Evolutionary conservation across 2,329 filamentous ascomycete species (phyloP), one percentile per base, ranked within the genome.

Genomic region (Talaromyces sp.): DNA sequence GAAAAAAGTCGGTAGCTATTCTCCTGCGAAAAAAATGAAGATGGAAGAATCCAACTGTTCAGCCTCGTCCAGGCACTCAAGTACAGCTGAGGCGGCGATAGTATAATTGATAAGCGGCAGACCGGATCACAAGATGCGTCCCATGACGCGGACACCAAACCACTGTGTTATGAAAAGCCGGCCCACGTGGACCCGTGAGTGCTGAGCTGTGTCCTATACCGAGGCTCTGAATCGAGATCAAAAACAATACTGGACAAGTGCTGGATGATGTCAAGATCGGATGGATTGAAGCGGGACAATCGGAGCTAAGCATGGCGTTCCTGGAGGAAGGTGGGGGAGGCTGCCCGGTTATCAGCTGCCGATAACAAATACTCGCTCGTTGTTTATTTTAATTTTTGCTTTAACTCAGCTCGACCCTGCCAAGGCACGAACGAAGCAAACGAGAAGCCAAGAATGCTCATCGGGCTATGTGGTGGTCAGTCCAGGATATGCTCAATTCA

Each of bases 401-500:
- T n/a, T n/a, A n/a, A n/a, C 10, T 46, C 41, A 46, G 41, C 19
- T 46, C 41, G 41, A 38, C 19, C 19, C 43, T 24, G 11, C 7
- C 43, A 46, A 24, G 19, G 17, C 43, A 24, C 43, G 11, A 21
- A 46, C 43, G 19, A 21, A 24, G n/a, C 21, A 24, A 19, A 46
- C 19, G 19, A 21, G 43, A 46, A 46, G 43, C 43, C 21, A 46
- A 46, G 43, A 27, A 86, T 88, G 75, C 70, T 81, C 56, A 76
- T 83, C 63, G 80, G 80, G 26, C 69, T 83, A 62, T 81, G 79
- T 67, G 80, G 80, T 72, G 76, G 79, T 79, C 65, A 68, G 71
- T 60, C 31, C 53, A n/a, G 14, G 38, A 56, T n/a, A 56, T 19
- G 21, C 2, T 21, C 24, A 50, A 27, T 52, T n/a, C 19, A 29